Evolutionary conservation across 257 asterid species (phyloP).

Genomic region (Solanum chilense): DNA sequence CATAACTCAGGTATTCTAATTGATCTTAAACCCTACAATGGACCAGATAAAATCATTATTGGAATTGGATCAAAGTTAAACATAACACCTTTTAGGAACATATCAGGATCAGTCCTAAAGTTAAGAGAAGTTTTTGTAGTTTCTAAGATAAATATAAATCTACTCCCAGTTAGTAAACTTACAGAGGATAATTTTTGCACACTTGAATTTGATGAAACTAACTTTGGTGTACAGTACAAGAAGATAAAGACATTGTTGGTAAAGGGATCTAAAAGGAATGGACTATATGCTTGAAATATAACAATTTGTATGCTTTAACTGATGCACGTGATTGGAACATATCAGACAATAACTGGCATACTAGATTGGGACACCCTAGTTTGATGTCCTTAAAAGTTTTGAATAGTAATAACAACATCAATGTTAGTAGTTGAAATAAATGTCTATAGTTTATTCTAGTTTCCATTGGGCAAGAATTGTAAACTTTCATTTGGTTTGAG

Average conservation of each 20-base stretch:
- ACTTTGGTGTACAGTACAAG: not conserved
- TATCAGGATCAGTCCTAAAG: not conserved
- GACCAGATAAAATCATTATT: not conserved
- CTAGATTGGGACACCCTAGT: not conserved
- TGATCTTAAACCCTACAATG: not conserved
- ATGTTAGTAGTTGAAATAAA: not conserved
- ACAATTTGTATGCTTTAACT: not conserved
- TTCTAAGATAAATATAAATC: not conserved
- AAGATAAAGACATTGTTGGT: not conserved
- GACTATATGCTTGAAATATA: not conserved
- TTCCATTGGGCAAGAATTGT: not conserved
- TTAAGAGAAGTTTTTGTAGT: not conserved
- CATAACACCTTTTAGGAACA: not conserved
- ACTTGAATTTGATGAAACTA: not conserved
- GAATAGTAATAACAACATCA: not conserved
- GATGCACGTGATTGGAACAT: not conserved
- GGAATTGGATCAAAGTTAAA: not conserved
- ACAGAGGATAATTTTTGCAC: not conserved
- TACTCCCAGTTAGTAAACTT: not conserved
- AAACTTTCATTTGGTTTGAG: not conserved
- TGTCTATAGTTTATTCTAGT: not conserved
- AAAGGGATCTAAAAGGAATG: not conserved
- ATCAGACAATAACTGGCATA: not conserved
- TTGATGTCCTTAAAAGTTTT: not conserved
- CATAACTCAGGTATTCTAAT: not conserved